A percentile compares a stretch with the other conserved stretches of the same genome.
These are phyloP conservation scores for Triglochin maritima DNA, from an alignment of 106 monocot species.

Conservation along the genomic window DNA sequence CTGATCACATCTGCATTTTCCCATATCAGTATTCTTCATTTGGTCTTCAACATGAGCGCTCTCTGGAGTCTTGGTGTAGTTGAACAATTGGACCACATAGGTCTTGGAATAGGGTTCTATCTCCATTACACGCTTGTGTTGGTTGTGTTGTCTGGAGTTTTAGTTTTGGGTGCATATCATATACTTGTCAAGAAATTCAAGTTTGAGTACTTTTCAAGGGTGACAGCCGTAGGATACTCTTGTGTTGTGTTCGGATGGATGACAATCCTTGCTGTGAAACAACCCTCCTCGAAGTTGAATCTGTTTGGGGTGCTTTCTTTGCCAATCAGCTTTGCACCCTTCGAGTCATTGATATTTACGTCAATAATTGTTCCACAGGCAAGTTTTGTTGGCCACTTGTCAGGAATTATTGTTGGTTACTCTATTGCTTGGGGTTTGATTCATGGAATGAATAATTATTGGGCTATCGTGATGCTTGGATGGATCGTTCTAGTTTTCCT, in stretches of 20 bases:
- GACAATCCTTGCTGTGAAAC: slow-evolving; percentile 91
- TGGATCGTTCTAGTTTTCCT: slow-evolving; percentile 60
- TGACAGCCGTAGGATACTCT: slow-evolving; percentile 83
- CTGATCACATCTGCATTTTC: slow-evolving; percentile 87
- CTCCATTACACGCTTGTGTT: slow-evolving; percentile 80
- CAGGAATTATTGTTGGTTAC: slow-evolving; percentile 90
- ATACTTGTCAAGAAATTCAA: slow-evolving; percentile 68
- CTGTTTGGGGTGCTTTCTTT: slow-evolving; percentile 83
- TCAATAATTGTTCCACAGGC: slow-evolving; percentile 95
- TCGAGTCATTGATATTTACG: slow-evolving; percentile 83
- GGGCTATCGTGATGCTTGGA: slow-evolving; percentile 76
- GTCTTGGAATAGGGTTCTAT: slow-evolving; percentile 71
- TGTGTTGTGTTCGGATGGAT: slow-evolving; percentile 98
- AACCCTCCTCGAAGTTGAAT: slow-evolving; percentile 79
- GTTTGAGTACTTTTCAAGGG: slow-evolving; percentile 75
- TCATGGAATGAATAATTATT: slow-evolving; percentile 95
- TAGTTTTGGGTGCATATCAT: slow-evolving; percentile 68
- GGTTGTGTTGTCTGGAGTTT: slow-evolving; percentile 50
- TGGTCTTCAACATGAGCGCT: slow-evolving; percentile 90
- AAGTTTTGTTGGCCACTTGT: slow-evolving; percentile 89
- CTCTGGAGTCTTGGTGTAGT: slow-evolving; percentile 85
- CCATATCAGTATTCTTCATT: slow-evolving; percentile 73
- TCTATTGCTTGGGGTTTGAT: slow-evolving; percentile 88
- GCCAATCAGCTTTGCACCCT: slow-evolving; percentile 94
- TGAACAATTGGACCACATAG: slow-evolving; percentile 47